phyloP scores from a whole-genome alignment of 2,329 filamentous ascomycete species.

The Aspergillus tubingensis region DNA sequence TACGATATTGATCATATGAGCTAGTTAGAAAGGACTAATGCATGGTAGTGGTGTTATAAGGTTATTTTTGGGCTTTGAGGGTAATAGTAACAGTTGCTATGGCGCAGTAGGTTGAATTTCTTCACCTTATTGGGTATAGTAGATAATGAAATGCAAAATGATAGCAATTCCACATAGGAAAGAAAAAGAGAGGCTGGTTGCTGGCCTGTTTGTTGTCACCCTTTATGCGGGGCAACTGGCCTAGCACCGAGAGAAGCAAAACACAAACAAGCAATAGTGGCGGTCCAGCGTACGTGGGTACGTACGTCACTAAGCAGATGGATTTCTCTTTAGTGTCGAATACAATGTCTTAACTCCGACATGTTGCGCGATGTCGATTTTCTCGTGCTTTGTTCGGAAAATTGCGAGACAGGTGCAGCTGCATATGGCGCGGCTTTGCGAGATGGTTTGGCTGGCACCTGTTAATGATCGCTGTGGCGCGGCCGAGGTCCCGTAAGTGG shows the following conservation, averaged over 20 bases:
- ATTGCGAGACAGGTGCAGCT: background rate
- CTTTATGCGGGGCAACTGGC: background rate
- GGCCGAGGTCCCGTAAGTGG: background rate
- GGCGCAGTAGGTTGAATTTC: background rate
- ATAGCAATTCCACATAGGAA: background rate
- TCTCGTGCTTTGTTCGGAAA: background rate
- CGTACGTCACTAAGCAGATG: constrained; percentile 1
- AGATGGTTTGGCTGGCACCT: background rate
- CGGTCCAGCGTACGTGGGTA: constrained; percentile 1
- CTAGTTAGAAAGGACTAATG: too few species aligned
- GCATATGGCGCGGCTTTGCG: background rate
- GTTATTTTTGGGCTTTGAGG: background rate
- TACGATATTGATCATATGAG: too few species aligned
- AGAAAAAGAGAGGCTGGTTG: background rate
- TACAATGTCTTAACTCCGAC: background rate
- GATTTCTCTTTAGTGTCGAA: background rate
- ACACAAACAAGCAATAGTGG: constrained; percentile 8
- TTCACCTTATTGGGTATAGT: background rate
- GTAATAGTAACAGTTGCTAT: background rate
- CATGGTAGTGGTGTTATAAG: background rate
- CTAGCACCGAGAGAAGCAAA: background rate
- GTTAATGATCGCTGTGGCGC: background rate
- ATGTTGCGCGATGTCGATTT: background rate
- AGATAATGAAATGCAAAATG: background rate
- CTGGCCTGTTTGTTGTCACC: background rate